These are phyloP conservation scores for Paramecium octaurelia DNA, from an alignment of 73 alveolate species.

Conservation along the genomic window DNA sequence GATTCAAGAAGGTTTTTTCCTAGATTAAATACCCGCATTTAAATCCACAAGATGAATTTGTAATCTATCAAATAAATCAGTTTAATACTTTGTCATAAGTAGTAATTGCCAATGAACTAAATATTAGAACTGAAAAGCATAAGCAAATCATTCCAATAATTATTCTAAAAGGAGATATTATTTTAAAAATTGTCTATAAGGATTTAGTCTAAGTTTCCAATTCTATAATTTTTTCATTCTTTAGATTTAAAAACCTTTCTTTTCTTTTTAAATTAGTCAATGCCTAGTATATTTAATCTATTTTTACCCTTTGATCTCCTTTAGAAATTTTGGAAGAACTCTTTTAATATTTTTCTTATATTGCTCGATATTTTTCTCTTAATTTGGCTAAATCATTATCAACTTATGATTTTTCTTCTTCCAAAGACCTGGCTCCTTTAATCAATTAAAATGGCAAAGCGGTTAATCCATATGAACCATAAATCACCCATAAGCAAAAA, in stretches of 20 bases:
- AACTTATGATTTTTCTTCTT: conserved; percentile 70
- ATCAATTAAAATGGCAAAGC: conserved; percentile 72
- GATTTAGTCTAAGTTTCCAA: conserved; percentile 47
- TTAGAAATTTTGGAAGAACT: conserved; percentile 67
- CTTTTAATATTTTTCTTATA: conserved; percentile 73
- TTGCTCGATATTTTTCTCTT: conserved; percentile 72
- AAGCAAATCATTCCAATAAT: conserved; percentile 74
- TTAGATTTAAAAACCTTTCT: conserved; percentile 64
- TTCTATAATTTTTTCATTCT: conserved; percentile 53
- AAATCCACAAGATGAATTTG: conserved; percentile 77
- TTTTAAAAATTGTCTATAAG: conserved; percentile 61
- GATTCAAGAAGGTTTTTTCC: conserved; percentile 63
- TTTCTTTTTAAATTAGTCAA: conserved; percentile 65
- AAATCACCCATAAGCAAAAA: conserved; percentile 62
- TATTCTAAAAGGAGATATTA: conserved; percentile 79
- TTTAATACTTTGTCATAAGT: conserved; percentile 56
- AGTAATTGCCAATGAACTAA: conserved; percentile 54
- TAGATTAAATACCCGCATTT: conserved; percentile 76
- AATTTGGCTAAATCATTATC: conserved; percentile 66
- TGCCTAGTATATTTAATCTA: not conserved
- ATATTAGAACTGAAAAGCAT: conserved; percentile 50
- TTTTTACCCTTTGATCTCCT: conserved; percentile 59
- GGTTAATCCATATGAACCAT: conserved; percentile 74
- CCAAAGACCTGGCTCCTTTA: conserved; percentile 74
- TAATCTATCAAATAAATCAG: conserved; percentile 43